A percentile compares a stretch with the other conserved stretches of the same genome.
Conservation (phyloP, 805 yeast species). For the Saccharomycopsis fibuligera region DNA sequence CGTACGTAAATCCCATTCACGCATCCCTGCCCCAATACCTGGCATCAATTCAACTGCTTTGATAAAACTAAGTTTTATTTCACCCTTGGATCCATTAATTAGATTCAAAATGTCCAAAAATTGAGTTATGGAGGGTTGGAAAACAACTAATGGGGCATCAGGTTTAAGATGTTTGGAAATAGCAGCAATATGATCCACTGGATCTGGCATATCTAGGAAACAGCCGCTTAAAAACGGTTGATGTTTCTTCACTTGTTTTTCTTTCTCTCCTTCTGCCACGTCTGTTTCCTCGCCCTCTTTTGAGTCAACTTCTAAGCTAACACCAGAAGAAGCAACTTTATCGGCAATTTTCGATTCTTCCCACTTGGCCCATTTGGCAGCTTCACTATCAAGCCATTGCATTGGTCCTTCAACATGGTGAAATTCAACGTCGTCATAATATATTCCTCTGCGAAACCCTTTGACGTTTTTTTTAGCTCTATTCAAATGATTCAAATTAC, state of each 20-base stretch:
- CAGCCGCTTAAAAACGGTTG: constrained; percentile 35
- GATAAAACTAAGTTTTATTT: constrained; percentile 32
- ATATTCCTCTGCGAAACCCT: constrained; percentile 39
- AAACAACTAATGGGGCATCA: constrained; percentile 39
- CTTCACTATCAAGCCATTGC: constrained; percentile 30
- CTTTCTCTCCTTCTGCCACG: not conserved
- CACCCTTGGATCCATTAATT: constrained; percentile 24
- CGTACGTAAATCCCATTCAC: constrained; percentile 45
- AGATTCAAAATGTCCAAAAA: constrained; percentile 34
- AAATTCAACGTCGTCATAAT: constrained; percentile 39
- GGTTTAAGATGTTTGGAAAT: constrained; percentile 32
- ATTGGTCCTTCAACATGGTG: constrained; percentile 37
- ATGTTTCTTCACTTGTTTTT: no score
- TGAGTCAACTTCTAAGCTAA: no score
- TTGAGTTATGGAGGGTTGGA: constrained; percentile 45
- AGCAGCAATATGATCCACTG: constrained; percentile 30
- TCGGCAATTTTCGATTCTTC: not conserved
- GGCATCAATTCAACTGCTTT: constrained; percentile 38
- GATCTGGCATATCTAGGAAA: constrained; percentile 43
- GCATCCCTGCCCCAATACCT: constrained; percentile 46
- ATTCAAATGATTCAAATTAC: constrained; percentile 33
- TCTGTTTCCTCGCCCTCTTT: constrained; percentile 23
- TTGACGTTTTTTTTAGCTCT: constrained; percentile 36
- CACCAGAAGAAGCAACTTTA: no score
- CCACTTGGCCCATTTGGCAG: not conserved